A percentile compares a stretch with the other conserved stretches of the same genome.
Conservation (phyloP, 2,329 filamentous ascomycete species). For the Hymenoscyphus fraxineus region DNA sequence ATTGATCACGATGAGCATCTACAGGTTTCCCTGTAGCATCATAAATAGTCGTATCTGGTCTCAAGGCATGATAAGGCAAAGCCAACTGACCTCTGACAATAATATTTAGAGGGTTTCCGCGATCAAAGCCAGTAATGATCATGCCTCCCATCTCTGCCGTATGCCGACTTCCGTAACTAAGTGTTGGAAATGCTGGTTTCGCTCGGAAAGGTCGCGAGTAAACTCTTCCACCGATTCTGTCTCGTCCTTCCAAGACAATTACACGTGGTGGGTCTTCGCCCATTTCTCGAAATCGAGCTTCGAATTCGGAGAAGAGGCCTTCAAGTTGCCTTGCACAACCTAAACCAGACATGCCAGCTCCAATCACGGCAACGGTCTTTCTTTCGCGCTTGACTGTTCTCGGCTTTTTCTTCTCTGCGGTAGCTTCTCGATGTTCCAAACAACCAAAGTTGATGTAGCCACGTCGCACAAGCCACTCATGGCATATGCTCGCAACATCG, state of each 20-base stretch:
- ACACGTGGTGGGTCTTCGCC: slow-evolving; percentile 70
- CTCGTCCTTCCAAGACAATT: slow-evolving; percentile 79
- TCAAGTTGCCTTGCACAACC: slow-evolving; percentile 90
- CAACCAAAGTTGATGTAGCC: slow-evolving; percentile 98
- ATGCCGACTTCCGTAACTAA: slow-evolving; percentile 56
- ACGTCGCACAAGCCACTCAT: slow-evolving; percentile 84
- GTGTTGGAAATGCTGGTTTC: slow-evolving; percentile 54
- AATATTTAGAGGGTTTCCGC: slow-evolving; percentile 89
- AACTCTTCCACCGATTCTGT: slow-evolving; percentile 84
- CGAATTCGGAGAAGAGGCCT: slow-evolving; percentile 77
- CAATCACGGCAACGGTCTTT: slow-evolving; percentile 80
- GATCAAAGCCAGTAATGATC: slow-evolving; percentile 95
- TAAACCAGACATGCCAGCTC: slow-evolving; percentile 90
- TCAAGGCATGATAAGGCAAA: slow-evolving; percentile 78
- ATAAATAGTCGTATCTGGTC: slow-evolving; percentile 81
- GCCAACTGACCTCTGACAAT: slow-evolving; percentile 87
- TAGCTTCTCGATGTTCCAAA: slow-evolving; percentile 56
- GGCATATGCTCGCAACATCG: slow-evolving; percentile 80
- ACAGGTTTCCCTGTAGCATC: slow-evolving; percentile 77
- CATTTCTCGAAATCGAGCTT: slow-evolving; percentile 58
- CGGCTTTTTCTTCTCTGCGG: slow-evolving; percentile 33
- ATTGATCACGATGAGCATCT: slow-evolving; percentile 70
- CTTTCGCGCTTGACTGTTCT: slow-evolving; percentile 45
- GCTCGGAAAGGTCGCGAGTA: slow-evolving; percentile 71
- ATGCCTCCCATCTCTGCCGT: slow-evolving; percentile 97